Evolutionary conservation across 257 asterid species (phyloP).

Genomic region (Voacanga thouarsii): DNA sequence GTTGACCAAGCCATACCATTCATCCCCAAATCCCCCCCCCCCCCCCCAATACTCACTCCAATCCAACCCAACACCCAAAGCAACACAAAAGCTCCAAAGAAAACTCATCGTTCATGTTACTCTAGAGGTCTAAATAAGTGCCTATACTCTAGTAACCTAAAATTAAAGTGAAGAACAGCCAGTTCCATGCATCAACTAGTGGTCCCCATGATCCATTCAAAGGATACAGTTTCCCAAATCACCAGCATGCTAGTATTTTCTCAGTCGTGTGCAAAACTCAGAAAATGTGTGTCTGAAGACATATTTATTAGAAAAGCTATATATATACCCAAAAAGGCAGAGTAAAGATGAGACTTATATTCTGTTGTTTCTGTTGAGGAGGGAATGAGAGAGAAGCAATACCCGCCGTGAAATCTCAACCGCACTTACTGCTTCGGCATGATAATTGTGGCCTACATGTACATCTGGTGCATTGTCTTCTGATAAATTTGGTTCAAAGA

Average conservation of each 20-base stretch:
- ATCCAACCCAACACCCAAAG: not conserved
- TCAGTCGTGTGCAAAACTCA: not conserved
- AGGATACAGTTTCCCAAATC: not conserved
- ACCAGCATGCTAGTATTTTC: not conserved
- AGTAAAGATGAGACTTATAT: not conserved
- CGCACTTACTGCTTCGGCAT: slow-evolving; percentile 53
- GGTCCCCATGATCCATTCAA: not conserved
- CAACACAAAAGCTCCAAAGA: not conserved
- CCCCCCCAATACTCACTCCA: too few relatives aligned
- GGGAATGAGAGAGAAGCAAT: slow-evolving; percentile 7
- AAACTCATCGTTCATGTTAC: not conserved
- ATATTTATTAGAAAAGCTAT: too few relatives aligned
- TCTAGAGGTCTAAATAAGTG: not conserved
- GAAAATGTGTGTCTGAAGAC: not conserved
- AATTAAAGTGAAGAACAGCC: not conserved
- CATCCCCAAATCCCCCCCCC: not conserved
- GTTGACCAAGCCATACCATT: not conserved
- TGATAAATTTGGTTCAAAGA: slow-evolving; percentile 52
- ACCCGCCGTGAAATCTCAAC: slow-evolving; percentile 70
- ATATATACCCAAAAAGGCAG: too few relatives aligned
- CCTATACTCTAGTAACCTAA: not conserved
- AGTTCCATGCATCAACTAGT: not conserved
- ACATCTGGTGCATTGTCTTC: slow-evolving; percentile 58
- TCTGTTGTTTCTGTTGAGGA: not conserved
- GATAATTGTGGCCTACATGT: slow-evolving; percentile 44